Conservation (phyloP, 768 basidiomycete species). For the Russula compacta region DNA sequence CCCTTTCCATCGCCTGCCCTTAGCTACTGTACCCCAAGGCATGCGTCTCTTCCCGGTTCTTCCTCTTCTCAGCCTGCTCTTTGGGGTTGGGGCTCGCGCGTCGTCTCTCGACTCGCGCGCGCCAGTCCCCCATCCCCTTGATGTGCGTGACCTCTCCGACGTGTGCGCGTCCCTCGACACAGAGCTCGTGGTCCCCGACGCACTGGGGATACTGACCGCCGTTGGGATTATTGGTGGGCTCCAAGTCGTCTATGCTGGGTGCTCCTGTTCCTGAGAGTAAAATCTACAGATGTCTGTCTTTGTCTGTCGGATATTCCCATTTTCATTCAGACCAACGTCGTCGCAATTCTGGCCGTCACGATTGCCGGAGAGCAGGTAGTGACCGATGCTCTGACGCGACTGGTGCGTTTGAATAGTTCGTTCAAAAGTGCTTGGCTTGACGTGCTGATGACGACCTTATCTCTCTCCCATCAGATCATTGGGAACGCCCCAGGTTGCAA, state of each 20-base stretch:
- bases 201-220: slow-evolving; percentile 21
- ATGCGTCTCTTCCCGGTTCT: slow-evolving; percentile 14
- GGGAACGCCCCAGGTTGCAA: slow-evolving; percentile 25
- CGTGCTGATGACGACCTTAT: neutral
- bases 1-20: neutral
- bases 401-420: slow-evolving; percentile 22
- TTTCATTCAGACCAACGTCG: slow-evolving; percentile 28
- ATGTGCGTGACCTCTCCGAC: slow-evolving; percentile 26
- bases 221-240: slow-evolving; percentile 27
- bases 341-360: slow-evolving; percentile 26
- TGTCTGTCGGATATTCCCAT: slow-evolving; percentile 33
- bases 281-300: slow-evolving; percentile 32
- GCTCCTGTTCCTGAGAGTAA: neutral
- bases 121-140: neutral
- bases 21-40: no score
- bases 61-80: neutral
- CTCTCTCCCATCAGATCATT: slow-evolving; percentile 24
- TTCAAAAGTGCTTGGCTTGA: neutral
- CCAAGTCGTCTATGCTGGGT: neutral
- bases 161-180: slow-evolving; percentile 33
- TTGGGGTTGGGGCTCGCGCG: slow-evolving; percentile 6
- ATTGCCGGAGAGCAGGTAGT: slow-evolving; percentile 28
- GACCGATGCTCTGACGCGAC: slow-evolving; percentile 25
- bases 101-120: slow-evolving; percentile 1
- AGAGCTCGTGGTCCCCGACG: slow-evolving; percentile 25